Base-by-base conservation (phyloP, 139 green algal species). In the Gonium pectorale region DNA sequence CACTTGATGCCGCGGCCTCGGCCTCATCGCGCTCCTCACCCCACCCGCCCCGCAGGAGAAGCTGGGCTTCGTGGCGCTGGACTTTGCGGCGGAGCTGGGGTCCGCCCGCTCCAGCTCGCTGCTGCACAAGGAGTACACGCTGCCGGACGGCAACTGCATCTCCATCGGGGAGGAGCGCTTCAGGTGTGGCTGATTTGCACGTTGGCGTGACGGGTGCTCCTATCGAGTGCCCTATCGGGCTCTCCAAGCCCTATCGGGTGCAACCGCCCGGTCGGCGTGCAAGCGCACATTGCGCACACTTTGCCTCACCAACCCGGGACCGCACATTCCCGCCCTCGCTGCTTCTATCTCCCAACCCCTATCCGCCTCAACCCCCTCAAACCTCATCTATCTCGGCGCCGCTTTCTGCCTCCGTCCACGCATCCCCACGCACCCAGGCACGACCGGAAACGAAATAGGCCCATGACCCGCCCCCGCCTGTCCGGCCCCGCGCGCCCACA, bases 21-120 rank as follows among this genome's bases (percentile, higher is more conserved):
- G 3, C 60, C 60, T 67, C 60, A 7, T 67, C 7, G 29, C 29
- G 7, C n/a, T 67, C 27, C 60, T 29, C 60, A 13, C n/a, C 15
- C 29, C 60, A 7, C 60, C 29, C 63, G 24, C 6, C 73, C 13
- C 33, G 2, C 77, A 99, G 94, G 97, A 99, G 92, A 98, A 98
- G 96, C 92, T 99, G 80, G 91, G 91, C 35, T 99, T 98, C 85
- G 96, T 99, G 35, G 97, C 97, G 8, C 59, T 94, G 37, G 97
- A 99, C 94, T 99, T 95, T 72, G 96, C 98, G 83, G 74, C 93
- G 60, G 97, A 99, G 93, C 90, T 98, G 84, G 81, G 88, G 24
- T 96, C 91, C 35, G 83, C 90, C n/a, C 82, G 88, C 33, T 87
- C 81, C 80, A 95, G 87, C 68, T 95, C 90, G 41, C 95, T 93